Evolutionary conservation across 2,329 filamentous ascomycete genomes (phyloP), one percentile per base, ranked within the genome.

Genomic region (Pseudogymnoascus sp.): DNA sequence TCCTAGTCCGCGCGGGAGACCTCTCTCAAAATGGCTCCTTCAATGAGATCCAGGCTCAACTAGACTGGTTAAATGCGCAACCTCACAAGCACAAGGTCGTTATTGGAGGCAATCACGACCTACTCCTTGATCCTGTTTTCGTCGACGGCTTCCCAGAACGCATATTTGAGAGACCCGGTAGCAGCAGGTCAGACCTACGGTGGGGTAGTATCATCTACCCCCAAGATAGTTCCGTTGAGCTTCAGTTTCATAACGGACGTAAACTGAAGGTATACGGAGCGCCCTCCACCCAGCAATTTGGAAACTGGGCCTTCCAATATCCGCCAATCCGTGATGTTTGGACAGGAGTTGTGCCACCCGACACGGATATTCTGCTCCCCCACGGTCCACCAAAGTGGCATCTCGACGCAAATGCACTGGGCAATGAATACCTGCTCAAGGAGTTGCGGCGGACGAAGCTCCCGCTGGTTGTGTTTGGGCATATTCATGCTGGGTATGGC

Each of bases 1-100:
- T 97, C 21, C 83, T 98, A 60, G 89, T 98, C 70, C 93, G 97
- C 73, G 90, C 91, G 1, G 93, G 93, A 37, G 93, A 97, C 76
- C 80, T 96, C 71, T 89, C 88, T 63, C 87, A 91, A 69, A 79
- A 80, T 21, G 93, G 93, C 43, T 89, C 85, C 6, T 82, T 85
- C 0, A 79, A 79, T 10, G 89, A 92, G 67, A 87, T 98, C 63
- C 92, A 96, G 77, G 79, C 78, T n/a, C 89, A 95, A 71, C 80
- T 97, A 48, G 85, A 96, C 78, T 97, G 92, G 92, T 80, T 97
- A 14, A 83, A 81, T 60, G 79, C 79, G 2, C 82, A 93, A 7
- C 90, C 90, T 0, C 92, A 96, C 72, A 77, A 78, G 36, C 83
- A 96, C 74, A 96, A 96, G 76, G 80, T 97, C 23, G 83, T 93